A percentile compares a stretch with the other conserved stretches of the same genome.
These are phyloP conservation scores for Selaginella tamariscina DNA, from an alignment of 75 land plant genomes.

Conservation along the genomic window DNA sequence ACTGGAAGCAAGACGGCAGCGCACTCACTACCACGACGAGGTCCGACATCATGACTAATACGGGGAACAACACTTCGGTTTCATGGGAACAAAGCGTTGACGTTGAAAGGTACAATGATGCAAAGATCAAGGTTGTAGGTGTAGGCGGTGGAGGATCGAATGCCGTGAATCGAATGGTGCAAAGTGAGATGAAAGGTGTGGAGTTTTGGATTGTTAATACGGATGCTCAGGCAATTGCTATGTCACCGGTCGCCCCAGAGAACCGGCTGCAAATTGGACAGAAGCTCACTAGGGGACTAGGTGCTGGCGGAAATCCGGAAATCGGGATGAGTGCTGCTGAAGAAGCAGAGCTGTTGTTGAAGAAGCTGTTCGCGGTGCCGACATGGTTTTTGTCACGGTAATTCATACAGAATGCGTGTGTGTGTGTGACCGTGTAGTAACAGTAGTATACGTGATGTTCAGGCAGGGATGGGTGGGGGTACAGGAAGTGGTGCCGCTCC, in stretches of 20 bases:
- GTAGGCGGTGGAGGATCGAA: conserved; percentile 98
- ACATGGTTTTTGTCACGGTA: conserved; percentile 98
- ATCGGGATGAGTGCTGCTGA: conserved; percentile 90
- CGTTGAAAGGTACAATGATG: conserved; percentile 38
- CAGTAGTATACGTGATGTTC: too few relatives aligned
- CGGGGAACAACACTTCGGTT: neutral
- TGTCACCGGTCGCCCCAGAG: conserved; percentile 71
- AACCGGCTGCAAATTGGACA: conserved; percentile 78
- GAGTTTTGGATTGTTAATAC: conserved; percentile 97
- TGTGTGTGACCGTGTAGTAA: neutral
- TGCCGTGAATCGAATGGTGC: conserved; percentile 91
- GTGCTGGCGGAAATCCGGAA: conserved; percentile 96
- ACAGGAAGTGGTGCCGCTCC: conserved; percentile 99
- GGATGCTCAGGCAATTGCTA: conserved; percentile 86
- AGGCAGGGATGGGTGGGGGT: conserved; percentile 99
- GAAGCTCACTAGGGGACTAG: conserved; percentile 84
- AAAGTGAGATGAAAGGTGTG: conserved; percentile 85
- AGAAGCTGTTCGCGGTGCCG: conserved; percentile 72
- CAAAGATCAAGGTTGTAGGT: conserved; percentile 91
- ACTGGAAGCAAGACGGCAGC: neutral
- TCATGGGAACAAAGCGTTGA: conserved; percentile 18
- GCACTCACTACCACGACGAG: neutral
- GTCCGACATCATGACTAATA: neutral
- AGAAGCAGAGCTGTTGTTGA: conserved; percentile 75
- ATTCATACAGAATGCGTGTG: conserved; percentile 9